phyloP scores from a whole-genome alignment of 2,329 filamentous ascomycete species.

The Fusarium tjaetaba region DNA sequence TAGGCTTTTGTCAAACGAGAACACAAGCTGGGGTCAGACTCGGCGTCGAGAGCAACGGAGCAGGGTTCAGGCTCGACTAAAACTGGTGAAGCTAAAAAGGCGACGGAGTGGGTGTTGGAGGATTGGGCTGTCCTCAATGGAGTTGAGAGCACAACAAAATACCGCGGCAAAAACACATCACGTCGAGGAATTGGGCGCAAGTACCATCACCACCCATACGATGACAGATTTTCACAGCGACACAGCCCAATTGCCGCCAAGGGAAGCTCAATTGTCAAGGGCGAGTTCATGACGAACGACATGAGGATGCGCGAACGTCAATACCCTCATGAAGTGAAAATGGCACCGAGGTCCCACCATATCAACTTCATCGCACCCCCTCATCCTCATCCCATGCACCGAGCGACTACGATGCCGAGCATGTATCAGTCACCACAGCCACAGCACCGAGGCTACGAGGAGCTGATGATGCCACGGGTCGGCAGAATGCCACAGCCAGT shows the following conservation, averaged over 20 bases:
- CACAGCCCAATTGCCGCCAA: conserved; percentile 44
- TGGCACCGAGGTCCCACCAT: conserved; percentile 36
- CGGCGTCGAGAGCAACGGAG: conserved; percentile 4
- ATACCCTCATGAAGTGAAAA: conserved; percentile 33
- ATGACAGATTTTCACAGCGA: conserved; percentile 30
- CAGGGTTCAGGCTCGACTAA: conserved; percentile 5
- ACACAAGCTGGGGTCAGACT: conserved; percentile 44
- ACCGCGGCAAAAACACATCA: conserved; percentile 63
- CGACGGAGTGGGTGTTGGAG: conserved; percentile 80
- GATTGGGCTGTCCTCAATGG: conserved; percentile 74
- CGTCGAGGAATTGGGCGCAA: conserved; percentile 36
- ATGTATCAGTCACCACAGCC: conserved; percentile 36
- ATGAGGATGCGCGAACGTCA: conserved; percentile 39
- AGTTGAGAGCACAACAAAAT: conserved; percentile 87
- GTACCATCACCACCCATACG: conserved; percentile 22
- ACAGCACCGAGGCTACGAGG: conserved; percentile 30
- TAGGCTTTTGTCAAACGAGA: conserved; percentile 57
- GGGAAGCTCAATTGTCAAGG: conserved; percentile 48
- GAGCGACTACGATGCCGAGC: conserved; percentile 33
- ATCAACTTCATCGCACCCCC: conserved; percentile 18
- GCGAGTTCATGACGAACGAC: conserved; percentile 47
- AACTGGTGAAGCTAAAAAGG: conserved; percentile 65
- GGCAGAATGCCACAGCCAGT: conserved; percentile 34
- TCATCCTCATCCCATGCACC: conserved; percentile 16
- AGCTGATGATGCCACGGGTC: conserved; percentile 35